Evolutionary conservation across 139 green algal species (phyloP), one percentile per base, ranked within the genome.

Genomic region (Chlamydomonas asymmetrica): DNA sequence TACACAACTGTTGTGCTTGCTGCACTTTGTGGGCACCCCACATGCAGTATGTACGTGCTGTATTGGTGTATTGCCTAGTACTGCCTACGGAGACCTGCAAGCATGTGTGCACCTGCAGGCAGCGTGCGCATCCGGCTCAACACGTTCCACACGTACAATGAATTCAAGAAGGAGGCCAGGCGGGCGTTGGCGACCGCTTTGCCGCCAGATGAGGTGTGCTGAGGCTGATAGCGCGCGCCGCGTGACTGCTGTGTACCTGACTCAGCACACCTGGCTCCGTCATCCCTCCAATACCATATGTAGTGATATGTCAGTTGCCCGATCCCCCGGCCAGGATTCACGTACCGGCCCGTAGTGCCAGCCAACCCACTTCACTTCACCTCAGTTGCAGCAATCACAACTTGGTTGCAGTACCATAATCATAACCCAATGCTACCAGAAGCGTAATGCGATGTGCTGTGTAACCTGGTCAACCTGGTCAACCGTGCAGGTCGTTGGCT

Each of bases 201-300:
- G 56, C 74, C 80, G 7, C 74, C 80, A 29, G 80, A 85, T 37
- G 80, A 85, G 74, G 80, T 85, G 29, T 37, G 49, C 50, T 41
- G n/a, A 50, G 62, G 57, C 7, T 29, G 5, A 13, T 7, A 31
- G n/a, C 27, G n/a, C n/a, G 40, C 8, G n/a, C 29, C 8, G 57
- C 29, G n/a, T 7, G 57, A 23, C 5, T 7, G 9, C 7, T 45
- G 9, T 32, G 38, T 32, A 20, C 6, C 4, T 62, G 3, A 48
- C 6, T 6, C 34, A 38, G 18, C 31, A 35, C 34, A 8, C 52
- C 31, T 25, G 52, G 52, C n/a, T n/a, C n/a, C n/a, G n/a, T n/a
- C n/a, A n/a, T n/a, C n/a, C n/a, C n/a, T n/a, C 8, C 52, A 7
- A 25, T 27, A 74, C 45, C 45, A 16, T 52, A 16, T 25, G 45